Percentiles rank a stretch among this genome's conserved stretches.
Evolutionary conservation across 2,329 filamentous ascomycete species (phyloP).

Genomic region (Neoscytalidium dimidiatum): DNA sequence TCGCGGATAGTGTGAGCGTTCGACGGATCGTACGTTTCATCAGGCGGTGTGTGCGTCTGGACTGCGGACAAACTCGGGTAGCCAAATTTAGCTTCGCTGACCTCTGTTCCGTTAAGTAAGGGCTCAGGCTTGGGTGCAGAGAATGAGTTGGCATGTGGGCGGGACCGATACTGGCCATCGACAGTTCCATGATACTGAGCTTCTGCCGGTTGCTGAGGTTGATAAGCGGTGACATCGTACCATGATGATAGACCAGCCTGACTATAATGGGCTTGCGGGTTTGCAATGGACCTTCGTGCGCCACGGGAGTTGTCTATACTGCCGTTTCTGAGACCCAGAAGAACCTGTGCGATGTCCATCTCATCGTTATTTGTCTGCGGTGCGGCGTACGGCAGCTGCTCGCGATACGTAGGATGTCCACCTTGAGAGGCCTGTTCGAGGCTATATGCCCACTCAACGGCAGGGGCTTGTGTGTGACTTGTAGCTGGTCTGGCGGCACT

Average conservation of each 20-base stretch:
- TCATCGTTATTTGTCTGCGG: neutral
- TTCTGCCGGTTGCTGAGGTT: neutral
- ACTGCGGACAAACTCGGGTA: slow-evolving; percentile 23
- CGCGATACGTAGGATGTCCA: neutral
- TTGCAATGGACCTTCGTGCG: slow-evolving; percentile 13
- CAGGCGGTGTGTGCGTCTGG: slow-evolving; percentile 44
- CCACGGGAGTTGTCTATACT: slow-evolving; percentile 4
- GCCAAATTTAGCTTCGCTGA: neutral
- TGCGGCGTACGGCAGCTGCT: neutral
- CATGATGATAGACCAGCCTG: neutral
- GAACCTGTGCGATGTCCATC: slow-evolving; percentile 13
- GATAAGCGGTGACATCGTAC: neutral
- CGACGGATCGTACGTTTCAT: slow-evolving; percentile 29
- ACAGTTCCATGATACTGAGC: neutral
- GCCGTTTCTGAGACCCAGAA: slow-evolving; percentile 16
- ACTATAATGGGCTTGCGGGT: slow-evolving; percentile 2
- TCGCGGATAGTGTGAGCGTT: slow-evolving; percentile 23
- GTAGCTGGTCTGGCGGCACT: slow-evolving; percentile 47
- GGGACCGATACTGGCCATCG: neutral
- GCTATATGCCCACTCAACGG: slow-evolving; percentile 30
- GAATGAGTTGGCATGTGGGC: neutral
- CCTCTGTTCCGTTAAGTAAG: neutral
- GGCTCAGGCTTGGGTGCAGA: slow-evolving; percentile 3
- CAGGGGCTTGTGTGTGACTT: slow-evolving; percentile 39
- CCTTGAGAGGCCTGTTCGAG: neutral